Base-by-base conservation (phyloP, 176 grass and related monocot species). In the Aegilops umbellulata region DNA sequence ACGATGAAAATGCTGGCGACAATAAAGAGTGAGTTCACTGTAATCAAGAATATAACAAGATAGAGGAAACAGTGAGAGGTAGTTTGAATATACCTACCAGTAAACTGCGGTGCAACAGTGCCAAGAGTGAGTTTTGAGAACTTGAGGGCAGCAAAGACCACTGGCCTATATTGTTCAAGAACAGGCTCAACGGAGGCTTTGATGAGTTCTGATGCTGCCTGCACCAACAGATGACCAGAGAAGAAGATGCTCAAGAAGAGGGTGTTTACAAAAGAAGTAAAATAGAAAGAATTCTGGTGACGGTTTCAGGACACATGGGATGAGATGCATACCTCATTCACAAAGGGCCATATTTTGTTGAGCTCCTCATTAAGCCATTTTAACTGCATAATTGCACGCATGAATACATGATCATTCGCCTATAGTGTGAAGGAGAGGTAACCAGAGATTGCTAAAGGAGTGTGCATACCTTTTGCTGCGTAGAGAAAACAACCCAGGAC, bases 71-170 rank as follows among this genome's bases (percentile, higher is more conserved):
- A 13, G 20, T 64, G 27, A 31, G 60, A 30, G 31, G 44, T 26
- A 58, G 63, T 57, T 84, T 63, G 6, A 23, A 53, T 66, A 80
- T 12, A 71, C 90, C 19, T 92, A 98, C 97, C 97, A 69, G 92
- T 94, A 70, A 98, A 95, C 88, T 98, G 97, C 17, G 97, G 97
- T 76, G 97, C 97, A 62, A 98, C 94, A 68, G 97, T 98, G 74
- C 96, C 93, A 89, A 98, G 97, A 86, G 92, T 98, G 30, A 94
- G 90, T 75, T 98, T 98, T 86, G 97, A 95, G 90, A 98, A 98
- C 68, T 82, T 98, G 30, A 95, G 84, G 27, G 97, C 95, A 74
- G 91, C 88, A 86, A 98, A 29, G 70, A 98, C 75, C 24, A 89
- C 63, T 77, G 97, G 88, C 83, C 85, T 92, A 84, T 98, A 98